Base-by-base conservation (phyloP, 2,329 filamentous ascomycete genomes). In the Trichoderma oligosporum region DNA sequence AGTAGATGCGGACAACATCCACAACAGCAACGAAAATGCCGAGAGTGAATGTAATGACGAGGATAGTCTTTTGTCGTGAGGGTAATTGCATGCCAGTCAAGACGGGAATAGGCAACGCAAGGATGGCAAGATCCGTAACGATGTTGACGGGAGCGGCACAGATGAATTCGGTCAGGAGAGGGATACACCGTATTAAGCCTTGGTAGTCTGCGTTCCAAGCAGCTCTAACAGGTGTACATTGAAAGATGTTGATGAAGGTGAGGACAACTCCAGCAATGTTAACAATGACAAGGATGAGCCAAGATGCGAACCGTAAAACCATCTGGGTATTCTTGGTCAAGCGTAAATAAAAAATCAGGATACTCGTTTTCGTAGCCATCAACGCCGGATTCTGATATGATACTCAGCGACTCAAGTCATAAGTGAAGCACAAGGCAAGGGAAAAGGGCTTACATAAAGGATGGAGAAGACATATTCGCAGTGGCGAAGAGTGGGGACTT, bases 301-400 rank as follows among this genome's bases (percentile, higher is more conserved):
- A 91, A n/a, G 90, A 94, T n/a, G 86, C 85, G 72, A 87, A 83
- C 59, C 88, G 84, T 62, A 96, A 86, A 48, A 92, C 78, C 61
- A 84, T 83, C 63, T 95, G 85, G 0, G 83, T 86, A 59, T 90
- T 88, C 65, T 86, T 87, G 24, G 90, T 89, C 46, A 97, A 79
- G 38, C 87, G 86, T 48, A 97, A 79, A 73, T 95, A 97, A 72
- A 97, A 97, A 53, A 94, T 80, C 58, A 97, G 79, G 65, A 97
- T 89, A n/a, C 91, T 95, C 0, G 89, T 91, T 74, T 97, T 97
- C 49, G 90, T 91, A 2, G 88, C 85, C 89, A 96, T 95, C 56
- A 96, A 78, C 3, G 89, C 87, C 11, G 91, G 91, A 68, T 96
- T 95, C 85, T 92, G n/a, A 33, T 8, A 4, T 18, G n/a, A 2